Evolutionary conservation across 352 stramenopile genomes (phyloP), one percentile per base, ranked within the genome.

Genomic region (Phytophthora sansomeana): DNA sequence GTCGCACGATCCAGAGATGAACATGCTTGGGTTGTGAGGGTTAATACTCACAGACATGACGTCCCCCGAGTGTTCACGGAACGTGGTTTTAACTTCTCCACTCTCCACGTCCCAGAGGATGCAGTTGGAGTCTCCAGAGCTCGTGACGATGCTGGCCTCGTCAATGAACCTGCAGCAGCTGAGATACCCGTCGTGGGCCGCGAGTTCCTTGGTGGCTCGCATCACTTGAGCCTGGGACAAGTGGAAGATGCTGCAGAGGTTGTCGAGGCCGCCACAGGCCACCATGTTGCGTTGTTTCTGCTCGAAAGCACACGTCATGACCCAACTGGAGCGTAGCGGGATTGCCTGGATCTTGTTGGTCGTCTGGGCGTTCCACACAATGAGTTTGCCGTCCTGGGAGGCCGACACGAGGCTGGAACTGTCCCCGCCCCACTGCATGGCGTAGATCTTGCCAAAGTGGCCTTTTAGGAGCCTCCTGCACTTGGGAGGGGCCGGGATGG

Each of bases 241-340:
- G 69, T 98, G 95, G 77, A 99, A 99, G 67, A 99, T 98, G n/a
- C 97, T 99, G 81, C 98, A 99, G 44, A 99, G 78, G 81, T 99
- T 99, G 79, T 99, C 97, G 6, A 99, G 83, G 10, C 98, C 98
- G 43, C 98, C 98, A 73, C 97, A 99, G 1, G 98, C 98, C 36
- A 99, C 96, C 78, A 99, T 93, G 69, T 98, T 97, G 58, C 96
- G 92, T 63, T 98, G 93, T 44, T 95, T 95, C 72, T 98, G 97
- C 84, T 99, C 98, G 68, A 99, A 99, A 5, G 97, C 97, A 65
- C 98, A 99, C 7, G 97, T 99, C 98, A 99, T 99, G 58, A 99
- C 98, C 96, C 98, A 99, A 19, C 89, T 98, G 13, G 93, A 99
- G 32, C 97, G 96, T 35, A 99, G 77, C 32, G 95, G 92, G 69